phyloP scores from a whole-genome alignment of 2,329 filamentous ascomycete species.

The Diaporthe batatas region DNA sequence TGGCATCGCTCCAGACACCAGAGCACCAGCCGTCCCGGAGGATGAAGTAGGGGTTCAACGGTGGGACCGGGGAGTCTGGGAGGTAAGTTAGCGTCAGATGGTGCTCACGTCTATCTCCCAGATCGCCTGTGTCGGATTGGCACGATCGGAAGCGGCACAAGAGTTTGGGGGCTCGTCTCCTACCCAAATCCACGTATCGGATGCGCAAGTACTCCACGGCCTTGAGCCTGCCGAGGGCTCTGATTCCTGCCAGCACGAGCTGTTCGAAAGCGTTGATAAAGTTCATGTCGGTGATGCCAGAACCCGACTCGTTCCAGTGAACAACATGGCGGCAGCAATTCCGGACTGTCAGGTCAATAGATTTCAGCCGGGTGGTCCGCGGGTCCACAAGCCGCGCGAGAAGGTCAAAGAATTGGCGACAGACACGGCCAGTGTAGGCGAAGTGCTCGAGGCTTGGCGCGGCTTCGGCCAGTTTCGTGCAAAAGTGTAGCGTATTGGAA shows the following conservation, averaged over 20 bases:
- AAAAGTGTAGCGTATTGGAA: slow-evolving; percentile 72
- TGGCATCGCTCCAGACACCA: slow-evolving; percentile 79
- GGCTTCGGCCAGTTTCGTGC: slow-evolving; percentile 71
- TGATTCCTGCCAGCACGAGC: slow-evolving; percentile 74
- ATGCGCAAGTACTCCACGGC: slow-evolving; percentile 76
- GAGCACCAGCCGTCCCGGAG: slow-evolving; percentile 71
- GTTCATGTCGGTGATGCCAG: slow-evolving; percentile 77
- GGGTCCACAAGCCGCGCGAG: slow-evolving; percentile 64
- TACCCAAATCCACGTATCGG: slow-evolving; percentile 80
- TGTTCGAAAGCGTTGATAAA: slow-evolving; percentile 81
- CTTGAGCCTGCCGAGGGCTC: slow-evolving; percentile 69
- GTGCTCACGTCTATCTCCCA: not conserved
- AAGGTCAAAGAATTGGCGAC: slow-evolving; percentile 75
- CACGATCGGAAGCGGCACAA: not conserved
- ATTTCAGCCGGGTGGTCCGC: slow-evolving; percentile 67
- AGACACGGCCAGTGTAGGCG: slow-evolving; percentile 79
- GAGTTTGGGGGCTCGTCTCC: slow-evolving; percentile 6
- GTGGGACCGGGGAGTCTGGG: slow-evolving; percentile 76
- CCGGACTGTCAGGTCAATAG: slow-evolving; percentile 79
- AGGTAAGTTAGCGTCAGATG: not conserved
- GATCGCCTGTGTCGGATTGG: not conserved
- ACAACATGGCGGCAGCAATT: slow-evolving; percentile 75
- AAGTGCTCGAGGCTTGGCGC: slow-evolving; percentile 75
- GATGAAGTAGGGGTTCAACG: slow-evolving; percentile 80
- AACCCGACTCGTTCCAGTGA: slow-evolving; percentile 73